Evolutionary conservation across 108 stramenopile species (phyloP).

Genomic region (Nitzschia palea): DNA sequence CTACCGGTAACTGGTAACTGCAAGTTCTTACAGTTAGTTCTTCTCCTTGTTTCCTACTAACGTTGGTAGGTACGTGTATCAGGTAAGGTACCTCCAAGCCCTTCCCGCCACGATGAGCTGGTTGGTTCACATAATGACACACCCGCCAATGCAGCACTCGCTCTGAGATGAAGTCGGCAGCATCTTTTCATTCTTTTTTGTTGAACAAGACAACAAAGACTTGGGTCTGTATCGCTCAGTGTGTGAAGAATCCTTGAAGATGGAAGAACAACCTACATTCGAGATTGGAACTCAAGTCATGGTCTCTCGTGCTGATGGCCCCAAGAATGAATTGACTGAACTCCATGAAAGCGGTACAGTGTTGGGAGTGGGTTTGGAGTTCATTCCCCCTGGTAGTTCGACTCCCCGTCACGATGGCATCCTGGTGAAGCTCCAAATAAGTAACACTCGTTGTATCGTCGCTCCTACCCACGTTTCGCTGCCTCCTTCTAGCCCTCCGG

Average conservation of each 20-base stretch:
- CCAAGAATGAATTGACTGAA: neutral
- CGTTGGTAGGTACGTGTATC: no score
- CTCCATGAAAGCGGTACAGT: neutral
- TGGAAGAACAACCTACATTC: neutral
- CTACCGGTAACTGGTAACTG: no score
- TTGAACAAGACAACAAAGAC: neutral
- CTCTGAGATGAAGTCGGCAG: no score
- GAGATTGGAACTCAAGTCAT: neutral
- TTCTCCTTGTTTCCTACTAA: no score
- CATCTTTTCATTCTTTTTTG: neutral
- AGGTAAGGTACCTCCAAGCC: no score
- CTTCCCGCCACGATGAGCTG: no score
- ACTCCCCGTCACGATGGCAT: conserved; percentile 18
- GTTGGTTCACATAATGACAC: no score
- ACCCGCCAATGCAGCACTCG: no score
- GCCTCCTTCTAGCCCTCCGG: neutral
- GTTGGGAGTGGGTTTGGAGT: neutral
- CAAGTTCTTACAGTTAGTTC: no score
- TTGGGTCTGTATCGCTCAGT: no score
- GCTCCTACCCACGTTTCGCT: conserved; percentile 1
- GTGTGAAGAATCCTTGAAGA: no score
- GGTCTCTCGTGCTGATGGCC: neutral
- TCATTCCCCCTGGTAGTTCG: neutral
- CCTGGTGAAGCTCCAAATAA: conserved; percentile 26
- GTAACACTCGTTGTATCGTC: conserved; percentile 22